These are phyloP conservation scores for Tephrocybe sp. DNA, from an alignment of 768 basidiomycete genomes.

Conservation along the genomic window DNA sequence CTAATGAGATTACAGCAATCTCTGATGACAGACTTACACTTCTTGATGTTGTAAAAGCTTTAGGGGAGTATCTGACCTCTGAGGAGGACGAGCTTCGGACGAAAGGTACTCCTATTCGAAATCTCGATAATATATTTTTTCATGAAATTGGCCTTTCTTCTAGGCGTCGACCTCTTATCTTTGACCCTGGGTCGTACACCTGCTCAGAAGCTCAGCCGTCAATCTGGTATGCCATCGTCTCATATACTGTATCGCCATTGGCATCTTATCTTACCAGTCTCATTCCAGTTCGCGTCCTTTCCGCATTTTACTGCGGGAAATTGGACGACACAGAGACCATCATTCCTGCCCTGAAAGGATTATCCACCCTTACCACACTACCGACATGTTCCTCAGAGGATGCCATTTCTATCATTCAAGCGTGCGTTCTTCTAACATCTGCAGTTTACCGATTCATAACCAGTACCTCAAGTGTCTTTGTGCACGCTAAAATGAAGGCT, in stretches of 20 bases:
- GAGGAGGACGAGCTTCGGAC: slow-evolving; percentile 76
- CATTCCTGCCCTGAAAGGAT: slow-evolving; percentile 76
- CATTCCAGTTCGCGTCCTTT: slow-evolving; percentile 71
- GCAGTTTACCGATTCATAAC: not conserved
- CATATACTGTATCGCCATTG: not conserved
- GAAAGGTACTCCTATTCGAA: slow-evolving; percentile 61
- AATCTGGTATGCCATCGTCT: slow-evolving; percentile 62
- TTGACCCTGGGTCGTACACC: slow-evolving; percentile 63
- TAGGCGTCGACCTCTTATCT: slow-evolving; percentile 86
- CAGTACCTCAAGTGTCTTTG: slow-evolving; percentile 54
- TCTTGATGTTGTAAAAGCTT: slow-evolving; percentile 77
- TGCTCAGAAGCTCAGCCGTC: slow-evolving; percentile 63
- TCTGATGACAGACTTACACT: slow-evolving; percentile 57
- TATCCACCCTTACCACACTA: slow-evolving; percentile 61
- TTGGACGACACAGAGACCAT: slow-evolving; percentile 84
- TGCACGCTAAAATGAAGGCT: slow-evolving; percentile 76
- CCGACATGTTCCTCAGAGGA: slow-evolving; percentile 65
- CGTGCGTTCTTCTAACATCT: slow-evolving; percentile 28
- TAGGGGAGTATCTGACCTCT: slow-evolving; percentile 86
- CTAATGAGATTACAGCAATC: slow-evolving; percentile 31
- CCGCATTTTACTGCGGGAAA: slow-evolving; percentile 81
- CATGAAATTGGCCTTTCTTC: slow-evolving; percentile 7
- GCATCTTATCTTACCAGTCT: slow-evolving; percentile 10
- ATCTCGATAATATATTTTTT: not conserved
- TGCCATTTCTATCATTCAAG: slow-evolving; percentile 60